Conservation (phyloP, 139 green algal genomes). For the Tetratostichococcus sp. region DNA sequence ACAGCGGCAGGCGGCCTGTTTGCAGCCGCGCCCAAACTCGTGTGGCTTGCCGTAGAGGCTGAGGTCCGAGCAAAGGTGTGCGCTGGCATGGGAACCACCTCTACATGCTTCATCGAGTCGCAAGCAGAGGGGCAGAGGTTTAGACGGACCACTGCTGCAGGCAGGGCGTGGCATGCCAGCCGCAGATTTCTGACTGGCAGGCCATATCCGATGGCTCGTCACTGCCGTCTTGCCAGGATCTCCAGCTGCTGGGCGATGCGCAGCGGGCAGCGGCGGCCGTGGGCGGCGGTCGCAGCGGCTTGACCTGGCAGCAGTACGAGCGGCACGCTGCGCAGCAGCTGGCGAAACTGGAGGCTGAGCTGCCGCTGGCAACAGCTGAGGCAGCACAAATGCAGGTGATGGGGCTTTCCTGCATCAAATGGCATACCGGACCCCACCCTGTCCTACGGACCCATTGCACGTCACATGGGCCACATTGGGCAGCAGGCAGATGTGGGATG, state of each 20-base stretch:
- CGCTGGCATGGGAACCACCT: not conserved
- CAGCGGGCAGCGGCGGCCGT: conserved; percentile 4
- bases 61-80: conserved; percentile 18
- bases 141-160: too few relatives aligned
- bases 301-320: not conserved
- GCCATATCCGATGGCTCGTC: too few relatives aligned
- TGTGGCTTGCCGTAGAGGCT: conserved; percentile 24
- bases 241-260: conserved; percentile 19
- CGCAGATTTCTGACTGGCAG: too few relatives aligned
- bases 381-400: not conserved
- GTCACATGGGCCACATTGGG: too few relatives aligned
- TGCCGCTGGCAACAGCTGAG: not conserved
- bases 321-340: not conserved
- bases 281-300: not conserved
- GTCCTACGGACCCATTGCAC: too few relatives aligned
- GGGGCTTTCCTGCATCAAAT: too few relatives aligned
- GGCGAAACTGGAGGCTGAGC: not conserved
- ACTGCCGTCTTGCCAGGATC: conserved; percentile 22
- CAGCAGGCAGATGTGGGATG: too few relatives aligned
- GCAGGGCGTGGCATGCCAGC: too few relatives aligned
- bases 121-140: too few relatives aligned
- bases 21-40: conserved; percentile 11
- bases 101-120: too few relatives aligned
- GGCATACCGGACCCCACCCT: too few relatives aligned
- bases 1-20: conserved; percentile 6